Percentiles rank a stretch among this genome's conserved stretches.
These are phyloP conservation scores for Astrothelium macrocarpum DNA, from an alignment of 495 filamentous ascomycete genomes.

Conservation along the genomic window DNA sequence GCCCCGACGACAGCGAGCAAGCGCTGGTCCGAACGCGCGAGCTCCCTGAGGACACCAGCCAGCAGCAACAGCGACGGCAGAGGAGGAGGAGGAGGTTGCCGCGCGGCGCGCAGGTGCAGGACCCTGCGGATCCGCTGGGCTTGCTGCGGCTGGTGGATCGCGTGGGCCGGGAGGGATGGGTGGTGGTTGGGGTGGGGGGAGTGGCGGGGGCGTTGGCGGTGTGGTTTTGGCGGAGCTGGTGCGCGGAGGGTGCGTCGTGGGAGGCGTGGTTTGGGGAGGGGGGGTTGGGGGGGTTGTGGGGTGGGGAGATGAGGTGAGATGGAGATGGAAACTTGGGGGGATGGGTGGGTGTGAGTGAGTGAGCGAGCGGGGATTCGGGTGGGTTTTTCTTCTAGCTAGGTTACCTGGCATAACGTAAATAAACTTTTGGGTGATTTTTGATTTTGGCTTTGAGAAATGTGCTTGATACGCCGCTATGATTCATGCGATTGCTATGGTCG, in stretches of 20 bases:
- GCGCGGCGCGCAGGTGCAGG: slow-evolving; percentile 26
- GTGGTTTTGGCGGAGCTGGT: slow-evolving; percentile 25
- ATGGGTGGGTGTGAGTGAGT: no score
- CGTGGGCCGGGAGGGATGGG: slow-evolving; percentile 53
- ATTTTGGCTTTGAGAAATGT: no score
- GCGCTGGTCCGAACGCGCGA: slow-evolving; percentile 65
- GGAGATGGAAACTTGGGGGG: no score
- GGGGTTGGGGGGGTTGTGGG: neutral
- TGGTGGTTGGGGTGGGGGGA: slow-evolving; percentile 65
- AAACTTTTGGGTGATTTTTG: no score
- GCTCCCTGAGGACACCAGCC: slow-evolving; percentile 58
- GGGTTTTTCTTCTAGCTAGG: neutral
- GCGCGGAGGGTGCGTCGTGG: neutral
- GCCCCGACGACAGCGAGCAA: slow-evolving; percentile 59
- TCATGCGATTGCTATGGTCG: no score
- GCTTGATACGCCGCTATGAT: no score
- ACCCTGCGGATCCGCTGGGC: slow-evolving; percentile 65
- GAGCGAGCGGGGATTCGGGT: no score
- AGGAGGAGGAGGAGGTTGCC: slow-evolving; percentile 40
- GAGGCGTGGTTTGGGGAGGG: neutral
- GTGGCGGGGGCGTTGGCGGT: slow-evolving; percentile 64
- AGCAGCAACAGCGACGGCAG: slow-evolving; percentile 24
- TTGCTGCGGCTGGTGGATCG: slow-evolving; percentile 62
- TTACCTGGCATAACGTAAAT: no score
- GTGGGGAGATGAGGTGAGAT: neutral